These are phyloP conservation scores for Elsinoe necatrix DNA, from an alignment of 2,329 filamentous ascomycete genomes.

Conservation along the genomic window DNA sequence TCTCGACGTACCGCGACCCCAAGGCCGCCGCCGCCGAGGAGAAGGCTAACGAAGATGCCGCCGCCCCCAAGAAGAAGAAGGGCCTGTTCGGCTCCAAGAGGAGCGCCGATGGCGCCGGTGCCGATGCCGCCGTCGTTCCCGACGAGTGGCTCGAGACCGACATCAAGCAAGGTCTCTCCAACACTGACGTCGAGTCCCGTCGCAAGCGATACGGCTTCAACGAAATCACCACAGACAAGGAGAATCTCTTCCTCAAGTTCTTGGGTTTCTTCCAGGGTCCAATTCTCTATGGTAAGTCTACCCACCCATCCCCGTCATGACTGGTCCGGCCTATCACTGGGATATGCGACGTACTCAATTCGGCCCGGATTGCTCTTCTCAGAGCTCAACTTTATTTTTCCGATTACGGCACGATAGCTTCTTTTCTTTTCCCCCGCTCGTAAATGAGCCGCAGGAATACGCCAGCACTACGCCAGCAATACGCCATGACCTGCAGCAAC, in stretches of 20 bases:
- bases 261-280: constrained; percentile 67
- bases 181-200: constrained; percentile 52
- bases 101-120: constrained; percentile 25
- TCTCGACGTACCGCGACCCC: constrained; percentile 57
- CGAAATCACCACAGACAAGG: constrained; percentile 65
- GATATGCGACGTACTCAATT: neutral
- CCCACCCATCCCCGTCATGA: constrained; percentile 17
- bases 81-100: constrained; percentile 45
- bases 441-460: constrained; percentile 6
- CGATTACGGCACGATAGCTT: neutral
- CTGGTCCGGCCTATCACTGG: neutral
- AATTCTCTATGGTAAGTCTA: constrained; percentile 62
- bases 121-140: constrained; percentile 41
- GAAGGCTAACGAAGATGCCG: constrained; percentile 31
- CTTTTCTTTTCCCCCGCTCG: neutral
- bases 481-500: constrained; percentile 13
- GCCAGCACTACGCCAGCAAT: constrained; percentile 1
- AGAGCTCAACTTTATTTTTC: neutral
- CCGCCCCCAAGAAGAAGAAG: constrained; percentile 40
- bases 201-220: constrained; percentile 62
- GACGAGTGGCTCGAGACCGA: constrained; percentile 64
- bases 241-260: constrained; percentile 67
- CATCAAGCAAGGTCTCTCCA: constrained; percentile 54
- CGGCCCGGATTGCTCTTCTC: neutral
- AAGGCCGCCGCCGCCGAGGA: constrained; percentile 42